phyloP scores from a whole-genome alignment of 106 monocot genomes.

The Alisma plantagoaquatica region DNA sequence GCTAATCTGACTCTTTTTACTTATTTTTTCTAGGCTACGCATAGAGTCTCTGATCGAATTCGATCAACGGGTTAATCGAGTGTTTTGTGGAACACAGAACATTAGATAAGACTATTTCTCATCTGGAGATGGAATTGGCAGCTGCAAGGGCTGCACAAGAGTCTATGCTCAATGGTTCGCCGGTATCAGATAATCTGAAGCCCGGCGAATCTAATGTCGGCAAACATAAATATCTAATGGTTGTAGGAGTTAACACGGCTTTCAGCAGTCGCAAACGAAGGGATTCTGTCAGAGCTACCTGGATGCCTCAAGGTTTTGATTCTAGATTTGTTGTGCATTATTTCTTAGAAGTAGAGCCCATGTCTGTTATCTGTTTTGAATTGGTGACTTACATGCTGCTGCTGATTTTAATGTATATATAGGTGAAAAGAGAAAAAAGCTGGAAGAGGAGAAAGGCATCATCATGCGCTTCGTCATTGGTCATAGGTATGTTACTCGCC shows the following conservation, averaged over 20 bases:
- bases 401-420: too few relatives aligned
- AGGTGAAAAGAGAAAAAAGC: constrained; percentile 73
- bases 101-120: constrained; percentile 89
- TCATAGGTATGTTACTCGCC: constrained; percentile 77
- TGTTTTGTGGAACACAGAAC: too few relatives aligned
- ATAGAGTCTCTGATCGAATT: too few relatives aligned
- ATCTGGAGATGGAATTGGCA: constrained; percentile 81
- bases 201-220: constrained; percentile 12
- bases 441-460: constrained; percentile 81
- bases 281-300: constrained; percentile 88
- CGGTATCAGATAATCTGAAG: constrained; percentile 34
- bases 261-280: constrained; percentile 94
- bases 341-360: too few relatives aligned
- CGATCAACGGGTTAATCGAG: too few relatives aligned
- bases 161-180: constrained; percentile 51
- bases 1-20: too few relatives aligned
- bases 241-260: constrained; percentile 91
- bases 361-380: too few relatives aligned
- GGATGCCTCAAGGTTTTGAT: constrained; percentile 99
- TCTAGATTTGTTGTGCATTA: too few relatives aligned
- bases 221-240: constrained; percentile 65
- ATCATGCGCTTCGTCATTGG: constrained; percentile 81
- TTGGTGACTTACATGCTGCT: too few relatives aligned
- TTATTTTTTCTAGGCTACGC: too few relatives aligned
- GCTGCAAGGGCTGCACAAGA: constrained; percentile 68